Conservation (phyloP, 2,329 filamentous ascomycete species). For the Rhexocercosporidium sp. region DNA sequence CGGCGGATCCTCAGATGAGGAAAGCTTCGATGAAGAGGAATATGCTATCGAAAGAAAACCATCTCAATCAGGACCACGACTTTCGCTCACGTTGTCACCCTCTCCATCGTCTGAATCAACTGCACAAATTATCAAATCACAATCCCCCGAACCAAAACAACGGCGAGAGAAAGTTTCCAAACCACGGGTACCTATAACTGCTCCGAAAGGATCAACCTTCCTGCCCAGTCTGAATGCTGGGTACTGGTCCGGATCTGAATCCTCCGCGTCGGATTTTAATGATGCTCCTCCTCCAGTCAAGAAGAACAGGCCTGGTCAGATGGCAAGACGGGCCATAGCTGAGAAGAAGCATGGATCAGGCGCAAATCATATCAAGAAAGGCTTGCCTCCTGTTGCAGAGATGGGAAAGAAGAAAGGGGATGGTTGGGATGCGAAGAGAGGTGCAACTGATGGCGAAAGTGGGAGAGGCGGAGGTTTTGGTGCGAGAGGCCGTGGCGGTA, state of each 20-base stretch:
- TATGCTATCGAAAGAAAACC: conserved; percentile 26
- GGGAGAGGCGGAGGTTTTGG: conserved; percentile 15
- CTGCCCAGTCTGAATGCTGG: conserved; percentile 79
- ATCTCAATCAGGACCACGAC: conserved; percentile 11
- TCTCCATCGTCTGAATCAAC: conserved; percentile 10
- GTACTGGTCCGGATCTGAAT: conserved; percentile 79
- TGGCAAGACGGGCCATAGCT: conserved; percentile 77
- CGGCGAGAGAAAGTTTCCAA: conserved; percentile 30
- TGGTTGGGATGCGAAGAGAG: conserved; percentile 64
- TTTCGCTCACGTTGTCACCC: conserved; percentile 31
- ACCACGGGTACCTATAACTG: conserved; percentile 18
- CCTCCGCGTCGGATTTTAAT: conserved; percentile 68
- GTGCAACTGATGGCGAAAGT: conserved; percentile 46
- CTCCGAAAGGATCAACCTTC: conserved; percentile 58
- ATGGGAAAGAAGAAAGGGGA: conserved; percentile 49
- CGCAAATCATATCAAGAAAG: conserved; percentile 51
- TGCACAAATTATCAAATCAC: conserved; percentile 18
- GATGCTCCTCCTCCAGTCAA: conserved; percentile 57
- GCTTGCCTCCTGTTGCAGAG: conserved; percentile 27
- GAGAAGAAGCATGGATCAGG: conserved; percentile 78
- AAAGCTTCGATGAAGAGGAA: conserved; percentile 37
- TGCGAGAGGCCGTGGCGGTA: conserved; percentile 13
- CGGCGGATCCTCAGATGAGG: conserved; percentile 41
- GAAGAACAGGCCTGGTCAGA: conserved; percentile 79
- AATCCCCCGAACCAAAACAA: conserved; percentile 24